phyloP scores from a whole-genome alignment of 2,329 filamentous ascomycete genomes.

The Metarhizium brunneum region DNA sequence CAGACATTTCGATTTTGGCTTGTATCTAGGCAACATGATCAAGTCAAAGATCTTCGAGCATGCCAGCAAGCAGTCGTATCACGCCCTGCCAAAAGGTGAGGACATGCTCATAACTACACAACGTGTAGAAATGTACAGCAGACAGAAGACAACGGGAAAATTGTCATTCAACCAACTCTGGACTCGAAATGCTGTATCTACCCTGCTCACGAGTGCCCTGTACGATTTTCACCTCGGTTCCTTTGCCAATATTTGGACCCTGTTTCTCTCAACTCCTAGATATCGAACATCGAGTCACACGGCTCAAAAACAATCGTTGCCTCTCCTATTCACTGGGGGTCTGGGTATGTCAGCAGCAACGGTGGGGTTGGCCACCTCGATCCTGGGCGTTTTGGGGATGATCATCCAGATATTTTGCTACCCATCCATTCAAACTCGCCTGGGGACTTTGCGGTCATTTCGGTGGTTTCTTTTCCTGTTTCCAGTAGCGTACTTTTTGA shows the following conservation, averaged over 20 bases:
- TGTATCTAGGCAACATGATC: conserved; percentile 25
- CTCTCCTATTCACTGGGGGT: conserved; percentile 53
- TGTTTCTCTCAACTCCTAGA: conserved; percentile 61
- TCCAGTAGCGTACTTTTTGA: conserved; percentile 56
- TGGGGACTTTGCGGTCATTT: conserved; percentile 61
- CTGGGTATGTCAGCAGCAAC: conserved; percentile 57
- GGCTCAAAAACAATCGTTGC: conserved; percentile 22
- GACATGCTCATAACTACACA: neutral
- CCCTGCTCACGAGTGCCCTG: conserved; percentile 54
- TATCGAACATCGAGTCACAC: conserved; percentile 18
- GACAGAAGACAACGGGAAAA: conserved; percentile 6
- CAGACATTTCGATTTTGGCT: conserved; percentile 34
- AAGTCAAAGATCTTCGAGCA: conserved; percentile 8
- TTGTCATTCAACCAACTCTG: conserved; percentile 33
- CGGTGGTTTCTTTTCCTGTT: conserved; percentile 57
- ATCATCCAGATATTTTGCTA: conserved; percentile 61
- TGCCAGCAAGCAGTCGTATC: neutral
- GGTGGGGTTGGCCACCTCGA: conserved; percentile 60
- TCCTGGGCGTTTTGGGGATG: conserved; percentile 61
- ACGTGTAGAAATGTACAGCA: neutral
- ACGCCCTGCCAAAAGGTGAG: neutral
- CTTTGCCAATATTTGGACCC: conserved; percentile 59
- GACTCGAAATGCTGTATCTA: conserved; percentile 39
- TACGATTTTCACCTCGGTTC: conserved; percentile 63
- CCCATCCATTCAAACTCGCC: conserved; percentile 51